phyloP scores from a whole-genome alignment of 225 moss, liverwort and hornwort species.

The Sphagnum contortum region DNA sequence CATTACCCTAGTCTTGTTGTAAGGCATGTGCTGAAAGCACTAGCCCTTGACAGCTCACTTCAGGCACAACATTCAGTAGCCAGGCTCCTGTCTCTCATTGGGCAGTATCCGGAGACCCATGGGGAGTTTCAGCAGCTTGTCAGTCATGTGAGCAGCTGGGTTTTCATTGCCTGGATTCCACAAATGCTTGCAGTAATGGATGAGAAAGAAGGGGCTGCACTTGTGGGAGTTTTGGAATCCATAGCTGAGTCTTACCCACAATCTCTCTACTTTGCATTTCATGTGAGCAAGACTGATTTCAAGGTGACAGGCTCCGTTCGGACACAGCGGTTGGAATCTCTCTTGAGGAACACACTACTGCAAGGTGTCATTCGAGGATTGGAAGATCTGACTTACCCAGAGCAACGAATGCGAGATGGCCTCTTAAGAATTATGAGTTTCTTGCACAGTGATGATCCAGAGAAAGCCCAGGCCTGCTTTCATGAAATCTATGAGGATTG shows the following conservation, averaged over 20 bases:
- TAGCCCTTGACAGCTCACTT: slow-evolving; percentile 59
- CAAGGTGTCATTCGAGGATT: slow-evolving; percentile 63
- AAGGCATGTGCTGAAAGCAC: slow-evolving; percentile 63
- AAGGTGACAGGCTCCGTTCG: slow-evolving; percentile 36
- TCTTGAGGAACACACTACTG: slow-evolving; percentile 44
- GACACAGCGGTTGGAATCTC: slow-evolving; percentile 30
- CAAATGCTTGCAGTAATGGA: slow-evolving; percentile 82
- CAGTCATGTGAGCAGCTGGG: slow-evolving; percentile 66
- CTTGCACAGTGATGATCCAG: slow-evolving; percentile 26
- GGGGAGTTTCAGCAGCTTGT: slow-evolving; percentile 38
- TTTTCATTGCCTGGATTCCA: slow-evolving; percentile 88
- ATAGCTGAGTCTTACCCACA: slow-evolving; percentile 59
- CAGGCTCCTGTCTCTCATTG: slow-evolving; percentile 62
- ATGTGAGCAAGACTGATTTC: slow-evolving; percentile 73
- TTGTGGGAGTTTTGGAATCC: slow-evolving; percentile 59
- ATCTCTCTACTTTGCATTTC: slow-evolving; percentile 74
- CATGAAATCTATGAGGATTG: slow-evolving; percentile 54
- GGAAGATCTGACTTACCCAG: slow-evolving; percentile 86
- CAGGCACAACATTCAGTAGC: slow-evolving; percentile 79
- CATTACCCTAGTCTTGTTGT: slow-evolving; percentile 56
- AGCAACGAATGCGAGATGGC: slow-evolving; percentile 80
- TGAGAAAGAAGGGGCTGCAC: slow-evolving; percentile 48
- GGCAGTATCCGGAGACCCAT: slow-evolving; percentile 47
- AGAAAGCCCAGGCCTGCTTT: slow-evolving; percentile 34
- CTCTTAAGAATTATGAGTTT: slow-evolving; percentile 43